Evolutionary conservation across 805 yeast species (phyloP).

Genomic region (Candida maris): DNA sequence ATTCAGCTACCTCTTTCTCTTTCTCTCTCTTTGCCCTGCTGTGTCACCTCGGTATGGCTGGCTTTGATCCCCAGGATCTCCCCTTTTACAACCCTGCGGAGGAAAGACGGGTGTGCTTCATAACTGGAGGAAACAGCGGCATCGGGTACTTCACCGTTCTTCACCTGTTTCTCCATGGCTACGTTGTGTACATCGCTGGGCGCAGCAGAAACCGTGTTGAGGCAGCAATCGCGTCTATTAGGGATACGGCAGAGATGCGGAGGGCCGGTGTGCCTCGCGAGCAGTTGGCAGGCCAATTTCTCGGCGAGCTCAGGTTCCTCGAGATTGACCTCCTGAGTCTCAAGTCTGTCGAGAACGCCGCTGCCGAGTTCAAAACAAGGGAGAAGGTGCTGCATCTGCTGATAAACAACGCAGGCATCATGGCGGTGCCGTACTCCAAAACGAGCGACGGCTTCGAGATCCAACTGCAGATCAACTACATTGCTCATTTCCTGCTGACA

Average conservation of each 20-base stretch:
- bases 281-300: constrained; percentile 21
- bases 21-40: no score
- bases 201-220: constrained; percentile 54
- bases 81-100: constrained; percentile 59
- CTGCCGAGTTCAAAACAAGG: constrained; percentile 37
- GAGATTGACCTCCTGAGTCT: constrained; percentile 54
- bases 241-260: constrained; percentile 46
- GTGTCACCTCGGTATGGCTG: constrained; percentile 1
- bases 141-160: constrained; percentile 75
- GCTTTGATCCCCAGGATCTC: constrained; percentile 42
- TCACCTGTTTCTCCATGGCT: constrained; percentile 78
- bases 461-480: constrained; percentile 74
- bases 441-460: constrained; percentile 69
- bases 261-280: constrained; percentile 18
- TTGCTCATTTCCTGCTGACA: constrained; percentile 71
- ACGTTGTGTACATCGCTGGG: constrained; percentile 70
- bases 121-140: constrained; percentile 82
- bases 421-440: constrained; percentile 64
- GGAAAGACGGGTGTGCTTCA: constrained; percentile 61
- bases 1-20: no score
- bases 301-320: constrained; percentile 52
- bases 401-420: constrained; percentile 76
- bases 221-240: constrained; percentile 53
- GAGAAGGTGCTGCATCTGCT: constrained; percentile 58
- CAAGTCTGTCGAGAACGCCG: constrained; percentile 46